Base-by-base conservation (phyloP, 352 stramenopile genomes). In the Elongisporangium undulatum region DNA sequence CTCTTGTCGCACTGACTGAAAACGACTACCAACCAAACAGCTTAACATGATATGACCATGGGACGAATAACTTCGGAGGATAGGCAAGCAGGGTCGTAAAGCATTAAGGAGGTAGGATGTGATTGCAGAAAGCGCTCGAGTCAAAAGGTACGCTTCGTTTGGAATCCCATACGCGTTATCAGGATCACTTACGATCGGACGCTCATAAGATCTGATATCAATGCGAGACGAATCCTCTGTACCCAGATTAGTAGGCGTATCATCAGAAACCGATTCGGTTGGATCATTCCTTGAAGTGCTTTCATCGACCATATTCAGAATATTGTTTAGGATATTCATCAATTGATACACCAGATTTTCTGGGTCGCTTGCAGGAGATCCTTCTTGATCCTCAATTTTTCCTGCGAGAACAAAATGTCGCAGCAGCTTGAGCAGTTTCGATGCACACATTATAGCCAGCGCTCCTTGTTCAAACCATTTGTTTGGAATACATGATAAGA, bases 401-500 rank as follows among this genome's bases (percentile, higher is more conserved):
- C 62, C 69, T 53, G 85, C 72, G 2, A 87, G 41, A 20, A 89
- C 69, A 45, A 90, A 90, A 72, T 90, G 82, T 6, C 77, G 75
- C 39, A 93, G 63, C 21, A 93, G 55, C 23, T 89, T 84, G n/a
- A 90, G 64, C 38, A 93, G 56, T 21, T 87, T 89, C 1, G 79
- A 75, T 39, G 91, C 62, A 26, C 79, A 89, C 79, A 90, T 87
- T 10, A 85, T 59, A 12, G 70, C 66, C 22, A 93, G 62, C 17
- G 69, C 71, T 63, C 79, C 72, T 52, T 82, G 69, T 7, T 48
- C 62, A 49, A 73, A 61, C 21, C 87, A 38, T 6, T 84, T 49
- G 34, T 67, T 49, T 23, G 69, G 65, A 51, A 66, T 72, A 16
- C 63, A 66, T 22, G 56, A 64, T 29, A 90, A 56, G 53, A 91